Conservation (phyloP, 129 eudicot genomes). For the Flaveria ramosissima region DNA sequence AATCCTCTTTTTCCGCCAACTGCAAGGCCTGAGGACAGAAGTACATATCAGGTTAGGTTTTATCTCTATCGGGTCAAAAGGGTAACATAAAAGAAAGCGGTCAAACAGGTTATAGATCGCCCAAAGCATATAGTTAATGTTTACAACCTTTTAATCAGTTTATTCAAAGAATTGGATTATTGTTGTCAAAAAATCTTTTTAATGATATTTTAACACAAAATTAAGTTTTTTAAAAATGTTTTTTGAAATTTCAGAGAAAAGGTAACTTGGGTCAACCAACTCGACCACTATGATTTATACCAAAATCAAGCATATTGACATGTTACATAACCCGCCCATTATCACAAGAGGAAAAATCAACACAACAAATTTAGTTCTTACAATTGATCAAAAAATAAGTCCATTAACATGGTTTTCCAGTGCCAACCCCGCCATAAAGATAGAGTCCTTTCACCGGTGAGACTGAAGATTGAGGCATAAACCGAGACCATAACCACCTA, state of each 20-base stretch:
- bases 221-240: not conserved
- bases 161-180: not conserved
- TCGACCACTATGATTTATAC: not conserved
- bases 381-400: conserved; percentile 82
- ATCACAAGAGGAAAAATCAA: conserved; percentile 15
- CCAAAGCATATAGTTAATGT: not conserved
- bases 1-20: conserved; percentile 90
- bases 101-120: not conserved
- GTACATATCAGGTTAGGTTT: conserved; percentile 3
- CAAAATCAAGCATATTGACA: not conserved
- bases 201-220: not conserved
- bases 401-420: conserved; percentile 99
- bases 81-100: not conserved
- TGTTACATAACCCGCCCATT: not conserved
- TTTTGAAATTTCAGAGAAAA: not conserved
- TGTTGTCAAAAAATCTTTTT: not conserved
- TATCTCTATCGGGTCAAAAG: not conserved
- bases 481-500: conserved; percentile 97
- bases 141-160: conserved; percentile 11
- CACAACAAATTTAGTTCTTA: conserved; percentile 39
- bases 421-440: conserved; percentile 98
- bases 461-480: conserved; percentile 66
- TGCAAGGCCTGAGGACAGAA: conserved; percentile 56
- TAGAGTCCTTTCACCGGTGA: conserved; percentile 95
- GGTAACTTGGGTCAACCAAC: not conserved